phyloP scores from a whole-genome alignment of 2,329 filamentous ascomycete genomes.

The Nannizziopsis barbatae region DNA sequence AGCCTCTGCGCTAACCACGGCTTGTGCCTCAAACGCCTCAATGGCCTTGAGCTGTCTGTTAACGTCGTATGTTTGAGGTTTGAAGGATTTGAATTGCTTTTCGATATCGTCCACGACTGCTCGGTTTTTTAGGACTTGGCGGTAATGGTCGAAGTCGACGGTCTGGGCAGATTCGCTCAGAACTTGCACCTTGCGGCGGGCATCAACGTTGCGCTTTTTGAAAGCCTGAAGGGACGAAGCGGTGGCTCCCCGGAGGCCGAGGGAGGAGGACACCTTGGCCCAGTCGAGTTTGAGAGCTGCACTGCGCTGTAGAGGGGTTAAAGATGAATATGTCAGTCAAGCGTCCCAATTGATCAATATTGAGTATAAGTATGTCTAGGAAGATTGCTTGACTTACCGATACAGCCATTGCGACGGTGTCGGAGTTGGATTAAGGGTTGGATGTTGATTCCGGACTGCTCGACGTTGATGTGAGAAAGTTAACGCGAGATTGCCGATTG shows the following conservation, averaged over 20 bases:
- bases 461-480: constrained; percentile 11
- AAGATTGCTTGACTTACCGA: constrained; percentile 20
- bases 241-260: constrained; percentile 92
- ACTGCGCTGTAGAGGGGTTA: constrained; percentile 58
- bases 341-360: not conserved
- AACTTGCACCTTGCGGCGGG: constrained; percentile 78
- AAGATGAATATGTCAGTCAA: not conserved
- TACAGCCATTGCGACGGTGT: constrained; percentile 34
- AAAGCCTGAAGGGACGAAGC: constrained; percentile 83
- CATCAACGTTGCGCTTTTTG: constrained; percentile 99
- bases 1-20: constrained; percentile 89
- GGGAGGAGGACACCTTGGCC: constrained; percentile 84
- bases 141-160: constrained; percentile 92
- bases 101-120: constrained; percentile 93
- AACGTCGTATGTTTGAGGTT: constrained; percentile 88
- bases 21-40: constrained; percentile 94
- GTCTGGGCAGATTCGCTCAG: constrained; percentile 75
- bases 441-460: constrained; percentile 3
- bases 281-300: constrained; percentile 99
- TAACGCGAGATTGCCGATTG: constrained; percentile 9
- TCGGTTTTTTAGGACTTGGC: constrained; percentile 86
- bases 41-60: constrained; percentile 92
- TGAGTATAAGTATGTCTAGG: not conserved
- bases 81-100: constrained; percentile 84
- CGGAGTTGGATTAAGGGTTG: constrained; percentile 20